Percentiles rank a stretch among this genome's conserved stretches.
Evolutionary conservation across 1,139 yeast species (phyloP).

Genomic region (Candida sp.): DNA sequence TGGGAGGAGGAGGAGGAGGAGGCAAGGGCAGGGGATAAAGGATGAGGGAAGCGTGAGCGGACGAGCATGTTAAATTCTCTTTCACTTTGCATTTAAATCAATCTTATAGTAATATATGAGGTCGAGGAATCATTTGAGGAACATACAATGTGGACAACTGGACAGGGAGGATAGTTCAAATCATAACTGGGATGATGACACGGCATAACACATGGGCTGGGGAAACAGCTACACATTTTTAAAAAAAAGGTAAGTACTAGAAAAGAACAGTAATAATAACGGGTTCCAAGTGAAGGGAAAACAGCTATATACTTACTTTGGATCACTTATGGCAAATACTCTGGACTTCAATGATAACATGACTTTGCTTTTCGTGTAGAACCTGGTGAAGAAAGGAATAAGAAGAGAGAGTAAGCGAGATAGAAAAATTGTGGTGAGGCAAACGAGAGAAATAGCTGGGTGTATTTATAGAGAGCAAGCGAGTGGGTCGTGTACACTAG

Average conservation of each 20-base stretch:
- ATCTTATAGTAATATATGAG: background rate
- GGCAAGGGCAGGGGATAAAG: background rate
- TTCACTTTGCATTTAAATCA: background rate
- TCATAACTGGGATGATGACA: no score
- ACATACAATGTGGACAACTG: background rate
- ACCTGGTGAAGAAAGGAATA: no score
- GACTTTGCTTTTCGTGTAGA: background rate
- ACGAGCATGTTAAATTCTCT: background rate
- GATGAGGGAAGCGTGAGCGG: background rate
- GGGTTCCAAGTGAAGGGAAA: background rate
- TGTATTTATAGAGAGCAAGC: background rate
- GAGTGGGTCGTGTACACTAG: background rate
- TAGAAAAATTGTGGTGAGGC: background rate
- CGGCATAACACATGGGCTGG: no score
- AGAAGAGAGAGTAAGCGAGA: background rate
- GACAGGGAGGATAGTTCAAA: background rate
- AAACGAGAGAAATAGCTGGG: background rate
- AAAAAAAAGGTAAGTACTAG: background rate
- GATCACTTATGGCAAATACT: constrained; percentile 7
- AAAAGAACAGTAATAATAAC: no score
- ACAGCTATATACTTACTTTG: constrained; percentile 1
- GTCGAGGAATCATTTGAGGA: constrained; percentile 3
- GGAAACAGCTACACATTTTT: background rate
- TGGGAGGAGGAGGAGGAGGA: background rate
- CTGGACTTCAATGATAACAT: constrained; percentile 12